Base-by-base conservation (phyloP, 208 protist genomes). In the Trypanosoma cruzi region DNA sequence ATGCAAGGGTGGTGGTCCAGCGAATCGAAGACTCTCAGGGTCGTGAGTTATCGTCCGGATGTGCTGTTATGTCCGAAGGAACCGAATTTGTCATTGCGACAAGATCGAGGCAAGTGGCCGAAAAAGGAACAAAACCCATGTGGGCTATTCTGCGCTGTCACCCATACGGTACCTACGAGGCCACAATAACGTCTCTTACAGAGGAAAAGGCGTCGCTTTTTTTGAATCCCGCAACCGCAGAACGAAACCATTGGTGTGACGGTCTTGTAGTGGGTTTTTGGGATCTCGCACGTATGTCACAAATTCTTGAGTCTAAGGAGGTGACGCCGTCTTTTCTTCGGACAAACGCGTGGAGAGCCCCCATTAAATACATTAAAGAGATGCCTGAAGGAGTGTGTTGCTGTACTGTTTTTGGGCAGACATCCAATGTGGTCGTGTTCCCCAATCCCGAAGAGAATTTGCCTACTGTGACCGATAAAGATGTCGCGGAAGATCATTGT, bases 11-110 rank as follows among this genome's bases (percentile, higher is more conserved):
- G 46, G 67, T 68, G 32, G 88, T 96, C 26, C 72, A 83, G 52
- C 58, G 58, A 28, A 87, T 96, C 63, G 81, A 94, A 69, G 82
- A 80, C 60, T 69, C 75, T 40, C 68, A 79, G 2, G 67, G 67
- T 36, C 40, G 60, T 31, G 67, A 73, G 60, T 66, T 79, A 32
- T 74, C 81, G n/a, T 56, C 24, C 28, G 86, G 86, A 5, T 90
- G 82, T 62, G 90, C 86, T 28, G 68, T 81, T 28, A 96, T 96
- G 90, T 68, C 75, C 54, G 90, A 96, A 52, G 90, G 90, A 40
- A 94, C 88, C 8, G 79, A 90, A 61, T 94, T 96, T 75, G 79
- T 96, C 22, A 84, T 96, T 55, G 90, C 85, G 14, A 93, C 88
- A 48, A 77, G 85, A 24, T 73, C 74, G 24, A 85, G 87, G 22